Percentiles rank a stretch among this genome's conserved stretches.
phyloP scores from a whole-genome alignment of 768 basidiomycete species.

The Boletus subcaerulescens region DNA sequence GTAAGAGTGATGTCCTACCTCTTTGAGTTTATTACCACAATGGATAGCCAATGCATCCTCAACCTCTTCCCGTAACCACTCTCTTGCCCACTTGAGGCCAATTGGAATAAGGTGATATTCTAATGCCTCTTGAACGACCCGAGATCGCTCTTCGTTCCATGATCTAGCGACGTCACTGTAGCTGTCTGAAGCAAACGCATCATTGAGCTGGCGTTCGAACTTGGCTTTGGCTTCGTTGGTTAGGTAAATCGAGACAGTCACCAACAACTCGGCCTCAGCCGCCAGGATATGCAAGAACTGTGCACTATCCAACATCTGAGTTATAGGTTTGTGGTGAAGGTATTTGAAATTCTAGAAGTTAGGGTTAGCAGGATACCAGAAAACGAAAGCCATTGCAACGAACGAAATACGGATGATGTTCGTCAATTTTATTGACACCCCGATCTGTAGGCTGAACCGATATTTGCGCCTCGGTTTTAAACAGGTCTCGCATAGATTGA shows the following conservation, averaged over 20 bases:
- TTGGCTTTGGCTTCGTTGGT: slow-evolving; percentile 58
- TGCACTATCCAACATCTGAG: slow-evolving; percentile 62
- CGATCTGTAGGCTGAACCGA: slow-evolving; percentile 85
- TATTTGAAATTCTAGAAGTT: slow-evolving; percentile 87
- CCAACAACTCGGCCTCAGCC: slow-evolving; percentile 86
- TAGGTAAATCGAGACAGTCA: slow-evolving; percentile 70
- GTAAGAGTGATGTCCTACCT: slow-evolving; percentile 46
- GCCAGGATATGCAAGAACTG: slow-evolving; percentile 90
- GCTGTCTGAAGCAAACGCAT: slow-evolving; percentile 81
- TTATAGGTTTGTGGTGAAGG: slow-evolving; percentile 71
- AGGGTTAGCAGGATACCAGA: slow-evolving; percentile 3
- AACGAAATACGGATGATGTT: slow-evolving; percentile 70
- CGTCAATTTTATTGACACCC: slow-evolving; percentile 73
- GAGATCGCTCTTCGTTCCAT: slow-evolving; percentile 87
- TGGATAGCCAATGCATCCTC: slow-evolving; percentile 76
- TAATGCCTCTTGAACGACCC: slow-evolving; percentile 75
- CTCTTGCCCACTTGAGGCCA: slow-evolving; percentile 84
- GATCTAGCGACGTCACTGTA: slow-evolving; percentile 81
- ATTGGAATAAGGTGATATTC: slow-evolving; percentile 80
- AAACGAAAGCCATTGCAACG: slow-evolving; percentile 25
- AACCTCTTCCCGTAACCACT: slow-evolving; percentile 85
- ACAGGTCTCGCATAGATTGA: slow-evolving; percentile 69
- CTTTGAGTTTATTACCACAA: slow-evolving; percentile 66
- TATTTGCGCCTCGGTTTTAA: slow-evolving; percentile 71
- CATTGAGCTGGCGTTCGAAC: slow-evolving; percentile 72